Evolutionary conservation across 495 filamentous ascomycete genomes (phyloP).

Genomic region (Penicillium riverlandense): DNA sequence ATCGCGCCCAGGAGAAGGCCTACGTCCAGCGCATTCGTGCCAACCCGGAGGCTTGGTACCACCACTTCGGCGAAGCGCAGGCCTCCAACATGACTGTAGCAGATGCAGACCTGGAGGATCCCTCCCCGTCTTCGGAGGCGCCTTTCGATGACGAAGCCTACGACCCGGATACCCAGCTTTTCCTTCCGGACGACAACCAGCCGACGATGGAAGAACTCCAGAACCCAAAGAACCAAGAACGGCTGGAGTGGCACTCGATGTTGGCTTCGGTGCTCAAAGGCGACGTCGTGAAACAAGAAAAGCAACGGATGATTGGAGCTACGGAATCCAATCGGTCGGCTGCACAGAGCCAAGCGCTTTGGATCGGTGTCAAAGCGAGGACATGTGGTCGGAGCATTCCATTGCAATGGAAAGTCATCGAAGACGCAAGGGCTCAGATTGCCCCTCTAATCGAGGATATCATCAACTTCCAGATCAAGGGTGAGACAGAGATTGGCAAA

Average conservation of each 20-base stretch:
- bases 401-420: conserved; percentile 74
- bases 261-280: conserved; percentile 90
- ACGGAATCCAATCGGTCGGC: conserved; percentile 67
- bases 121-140: conserved; percentile 76
- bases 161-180: conserved; percentile 88
- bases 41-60: conserved; percentile 55
- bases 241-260: conserved; percentile 98
- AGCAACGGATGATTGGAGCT: conserved; percentile 83
- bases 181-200: conserved; percentile 77
- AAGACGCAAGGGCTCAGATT: conserved; percentile 64
- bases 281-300: conserved; percentile 96
- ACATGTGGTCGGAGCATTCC: conserved; percentile 75
- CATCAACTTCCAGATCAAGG: conserved; percentile 87
- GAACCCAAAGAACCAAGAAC: conserved; percentile 80
- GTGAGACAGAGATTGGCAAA: conserved; percentile 86
- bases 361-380: conserved; percentile 79
- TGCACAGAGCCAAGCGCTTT: conserved; percentile 74
- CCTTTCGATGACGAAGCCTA: conserved; percentile 78
- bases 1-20: conserved; percentile 72
- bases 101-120: conserved; percentile 85
- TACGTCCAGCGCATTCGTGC: conserved; percentile 73
- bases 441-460: conserved; percentile 75
- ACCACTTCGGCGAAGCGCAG: conserved; percentile 68
- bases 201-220: conserved; percentile 83
- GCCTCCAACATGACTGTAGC: conserved; percentile 55